Evolutionary conservation across 306 rosid species (phyloP), one percentile per base, ranked within the genome.

Genomic region (Sindora glabra): DNA sequence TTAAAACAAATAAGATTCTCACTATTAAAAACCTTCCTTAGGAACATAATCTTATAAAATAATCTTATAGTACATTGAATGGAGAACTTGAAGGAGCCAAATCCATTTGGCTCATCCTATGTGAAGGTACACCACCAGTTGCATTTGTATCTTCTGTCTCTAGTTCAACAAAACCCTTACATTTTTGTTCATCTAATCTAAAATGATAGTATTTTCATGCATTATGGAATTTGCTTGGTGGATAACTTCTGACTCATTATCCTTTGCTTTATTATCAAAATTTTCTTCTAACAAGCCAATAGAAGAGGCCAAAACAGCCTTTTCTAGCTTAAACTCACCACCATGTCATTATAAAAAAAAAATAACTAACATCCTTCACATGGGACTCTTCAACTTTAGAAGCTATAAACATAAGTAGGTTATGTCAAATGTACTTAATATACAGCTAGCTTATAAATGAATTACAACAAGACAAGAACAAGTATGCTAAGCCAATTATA

Each of bases 21-120:
- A 30, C 16, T 37, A 44, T 27, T 6, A 0, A 38, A 57, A 17
- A 64, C 37, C 14, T 48, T 14, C 27, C 55, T 56, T 19, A 51
- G 50, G 17, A 46, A 63, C 6, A 30, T 29, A 44, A 48, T 19
- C 19, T 21, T 24, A 54, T 13, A 65, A 41, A 40, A 15, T 11
- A 56, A 66, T 80, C 73, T 38, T 15, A 36, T 53, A 53, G 58
- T 78, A 83, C 86, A 61, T 32, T 70, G 67, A 76, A 70, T 5
- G 69, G 75, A 48, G 79, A 56, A 71, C 65, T 74, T 14, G 46
- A 63, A 59, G 11, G 62, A 55, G 59, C 59, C 77, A 33, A 33
- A 62, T 71, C 63, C 47, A 62, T 70, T 32, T 51, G 72, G 56
- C 47, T 57, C 68, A 49, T 56, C 57, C 38, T 62, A 32, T 56